phyloP scores from a whole-genome alignment of 768 basidiomycete species.

The Suillus plorans region DNA sequence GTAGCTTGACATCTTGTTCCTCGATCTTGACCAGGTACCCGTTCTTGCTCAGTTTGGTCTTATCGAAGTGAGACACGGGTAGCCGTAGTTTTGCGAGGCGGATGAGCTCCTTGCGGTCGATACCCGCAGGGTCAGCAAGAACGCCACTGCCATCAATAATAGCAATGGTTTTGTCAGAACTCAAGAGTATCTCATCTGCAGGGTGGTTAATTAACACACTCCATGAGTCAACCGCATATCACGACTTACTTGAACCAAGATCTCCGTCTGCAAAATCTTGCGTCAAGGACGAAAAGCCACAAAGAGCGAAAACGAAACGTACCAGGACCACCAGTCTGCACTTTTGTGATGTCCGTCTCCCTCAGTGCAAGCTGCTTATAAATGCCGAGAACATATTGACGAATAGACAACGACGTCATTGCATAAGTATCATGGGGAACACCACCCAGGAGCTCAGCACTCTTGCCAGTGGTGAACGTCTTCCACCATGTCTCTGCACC shows the following conservation, averaged over 20 bases:
- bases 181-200: conserved; percentile 91
- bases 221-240: background rate
- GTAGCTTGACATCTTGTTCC: conserved; percentile 88
- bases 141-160: conserved; percentile 97
- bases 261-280: conserved; percentile 71
- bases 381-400: conserved; percentile 92
- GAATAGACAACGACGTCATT: conserved; percentile 93
- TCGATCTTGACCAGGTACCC: conserved; percentile 93
- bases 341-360: conserved; percentile 96
- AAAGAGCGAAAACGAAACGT: conserved; percentile 22
- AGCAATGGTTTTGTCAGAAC: conserved; percentile 91
- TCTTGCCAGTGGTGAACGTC: conserved; percentile 97
- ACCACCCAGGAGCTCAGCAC: conserved; percentile 85
- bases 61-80: conserved; percentile 82
- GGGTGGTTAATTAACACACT: conserved; percentile 4
- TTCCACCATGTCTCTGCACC: conserved; percentile 98
- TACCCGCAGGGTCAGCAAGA: conserved; percentile 83
- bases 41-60: conserved; percentile 83
- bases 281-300: background rate
- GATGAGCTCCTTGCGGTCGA: conserved; percentile 85
- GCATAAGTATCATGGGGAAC: conserved; percentile 90
- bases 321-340: conserved; percentile 95
- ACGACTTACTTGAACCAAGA: conserved; percentile 83
- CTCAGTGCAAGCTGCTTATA: conserved; percentile 91
- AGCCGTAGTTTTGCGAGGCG: conserved; percentile 86